These are phyloP conservation scores for Citrus inodora DNA, from an alignment of 345 rosid species.

Conservation along the genomic window DNA sequence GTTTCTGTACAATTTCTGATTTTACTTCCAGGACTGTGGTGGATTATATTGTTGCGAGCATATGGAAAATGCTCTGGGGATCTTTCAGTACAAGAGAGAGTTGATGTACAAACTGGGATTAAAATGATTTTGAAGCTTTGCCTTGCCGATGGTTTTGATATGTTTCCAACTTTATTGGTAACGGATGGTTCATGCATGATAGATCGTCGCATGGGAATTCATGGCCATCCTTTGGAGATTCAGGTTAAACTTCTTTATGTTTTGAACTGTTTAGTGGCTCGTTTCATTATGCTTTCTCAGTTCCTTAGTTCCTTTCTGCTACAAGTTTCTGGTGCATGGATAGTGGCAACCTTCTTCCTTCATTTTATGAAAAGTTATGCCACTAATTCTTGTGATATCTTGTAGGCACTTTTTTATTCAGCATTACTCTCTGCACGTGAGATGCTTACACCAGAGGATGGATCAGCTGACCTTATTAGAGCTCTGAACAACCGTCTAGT, in stretches of 20 bases:
- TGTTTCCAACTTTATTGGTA: constrained; percentile 91
- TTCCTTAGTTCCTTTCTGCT: not conserved
- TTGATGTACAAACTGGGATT: constrained; percentile 95
- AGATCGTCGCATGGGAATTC: constrained; percentile 98
- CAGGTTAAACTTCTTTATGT: constrained; percentile 45
- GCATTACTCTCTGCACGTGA: constrained; percentile 81
- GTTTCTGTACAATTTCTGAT: constrained; percentile 6
- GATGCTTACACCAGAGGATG: constrained; percentile 84
- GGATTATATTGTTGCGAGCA: constrained; percentile 88
- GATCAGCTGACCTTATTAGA: constrained; percentile 69
- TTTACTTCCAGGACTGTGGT: constrained; percentile 67
- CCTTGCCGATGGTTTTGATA: constrained; percentile 96
- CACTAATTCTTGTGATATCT: constrained; percentile 3
- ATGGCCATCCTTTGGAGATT: constrained; percentile 94
- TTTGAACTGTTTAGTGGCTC: not conserved
- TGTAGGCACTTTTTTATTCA: constrained; percentile 80
- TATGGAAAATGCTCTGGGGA: constrained; percentile 92
- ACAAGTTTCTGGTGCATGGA: not conserved
- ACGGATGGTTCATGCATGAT: constrained; percentile 99
- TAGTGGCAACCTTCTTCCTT: not conserved
- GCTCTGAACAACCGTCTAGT: constrained; percentile 82
- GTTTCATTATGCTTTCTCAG: not conserved
- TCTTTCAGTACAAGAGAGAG: constrained; percentile 79
- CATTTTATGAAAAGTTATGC: not conserved
- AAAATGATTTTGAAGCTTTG: constrained; percentile 86